A percentile compares a stretch with the other conserved stretches of the same genome.
Evolutionary conservation across 441 rosid species (phyloP).

Genomic region (Omphalea diandra): DNA sequence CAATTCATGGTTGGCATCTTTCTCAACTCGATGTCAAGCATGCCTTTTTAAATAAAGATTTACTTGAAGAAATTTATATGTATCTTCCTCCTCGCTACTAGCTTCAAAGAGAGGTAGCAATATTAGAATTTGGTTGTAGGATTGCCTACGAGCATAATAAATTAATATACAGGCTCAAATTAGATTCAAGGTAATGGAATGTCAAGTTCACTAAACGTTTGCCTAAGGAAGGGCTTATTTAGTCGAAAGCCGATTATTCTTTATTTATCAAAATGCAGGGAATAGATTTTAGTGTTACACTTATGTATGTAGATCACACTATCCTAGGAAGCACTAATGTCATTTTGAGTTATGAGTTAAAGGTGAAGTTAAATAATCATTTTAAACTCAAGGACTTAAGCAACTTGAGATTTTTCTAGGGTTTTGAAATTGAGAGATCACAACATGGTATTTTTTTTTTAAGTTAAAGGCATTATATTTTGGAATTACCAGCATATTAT

Average conservation of each 20-base stretch:
- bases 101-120: background rate
- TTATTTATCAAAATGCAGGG: background rate
- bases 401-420: too few species aligned
- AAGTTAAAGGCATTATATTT: background rate
- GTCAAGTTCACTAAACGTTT: background rate
- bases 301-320: background rate
- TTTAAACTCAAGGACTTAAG: too few species aligned
- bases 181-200: background rate
- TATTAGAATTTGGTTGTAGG: background rate
- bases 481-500: background rate
- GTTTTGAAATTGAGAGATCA: background rate
- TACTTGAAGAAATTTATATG: background rate
- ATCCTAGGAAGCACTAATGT: background rate
- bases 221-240: background rate
- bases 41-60: background rate
- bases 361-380: background rate
- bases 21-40: background rate
- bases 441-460: too few species aligned
- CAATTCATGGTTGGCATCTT: background rate
- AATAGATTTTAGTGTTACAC: too few species aligned
- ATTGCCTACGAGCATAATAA: background rate
- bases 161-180: background rate
- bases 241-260: background rate
- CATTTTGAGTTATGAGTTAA: background rate
- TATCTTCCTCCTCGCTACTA: background rate